Conservation (phyloP, 768 basidiomycete genomes). For the Agrocybe chaxingu region DNA sequence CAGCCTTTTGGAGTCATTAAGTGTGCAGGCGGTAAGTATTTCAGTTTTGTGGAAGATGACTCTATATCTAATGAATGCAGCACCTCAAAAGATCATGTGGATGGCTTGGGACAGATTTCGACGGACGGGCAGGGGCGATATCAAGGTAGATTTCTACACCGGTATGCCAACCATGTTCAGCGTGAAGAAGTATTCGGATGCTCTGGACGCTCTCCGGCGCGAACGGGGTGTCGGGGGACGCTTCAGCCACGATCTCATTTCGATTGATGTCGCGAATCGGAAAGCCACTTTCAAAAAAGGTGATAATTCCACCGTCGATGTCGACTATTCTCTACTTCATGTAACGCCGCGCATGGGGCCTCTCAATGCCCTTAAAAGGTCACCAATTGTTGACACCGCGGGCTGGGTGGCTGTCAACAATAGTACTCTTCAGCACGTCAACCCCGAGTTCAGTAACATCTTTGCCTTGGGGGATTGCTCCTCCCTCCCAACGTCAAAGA, state of each 20-base stretch:
- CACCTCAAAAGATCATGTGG: constrained; percentile 95
- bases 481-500: constrained; percentile 92
- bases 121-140: constrained; percentile 52
- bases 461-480: constrained; percentile 93
- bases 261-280: constrained; percentile 66
- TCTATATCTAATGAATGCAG: constrained; percentile 30
- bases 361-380: constrained; percentile 71
- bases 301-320: constrained; percentile 66
- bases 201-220: constrained; percentile 71
- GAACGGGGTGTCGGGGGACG: constrained; percentile 77
- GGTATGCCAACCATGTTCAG: constrained; percentile 96
- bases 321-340: constrained; percentile 82
- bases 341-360: constrained; percentile 93
- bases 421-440: constrained; percentile 78
- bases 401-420: constrained; percentile 92
- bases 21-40: constrained; percentile 75
- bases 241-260: constrained; percentile 81
- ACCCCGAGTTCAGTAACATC: constrained; percentile 76
- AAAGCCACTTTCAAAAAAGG: constrained; percentile 82
- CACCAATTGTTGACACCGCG: constrained; percentile 71
- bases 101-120: constrained; percentile 88
- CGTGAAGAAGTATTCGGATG: constrained; percentile 94
- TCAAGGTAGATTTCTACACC: constrained; percentile 77
- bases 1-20: constrained; percentile 93
- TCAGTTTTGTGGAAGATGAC: neutral